Percentiles rank a stretch among this genome's conserved stretches.
phyloP scores from a whole-genome alignment of 352 stramenopile genomes.

The Globisporangium yorkense region DNA sequence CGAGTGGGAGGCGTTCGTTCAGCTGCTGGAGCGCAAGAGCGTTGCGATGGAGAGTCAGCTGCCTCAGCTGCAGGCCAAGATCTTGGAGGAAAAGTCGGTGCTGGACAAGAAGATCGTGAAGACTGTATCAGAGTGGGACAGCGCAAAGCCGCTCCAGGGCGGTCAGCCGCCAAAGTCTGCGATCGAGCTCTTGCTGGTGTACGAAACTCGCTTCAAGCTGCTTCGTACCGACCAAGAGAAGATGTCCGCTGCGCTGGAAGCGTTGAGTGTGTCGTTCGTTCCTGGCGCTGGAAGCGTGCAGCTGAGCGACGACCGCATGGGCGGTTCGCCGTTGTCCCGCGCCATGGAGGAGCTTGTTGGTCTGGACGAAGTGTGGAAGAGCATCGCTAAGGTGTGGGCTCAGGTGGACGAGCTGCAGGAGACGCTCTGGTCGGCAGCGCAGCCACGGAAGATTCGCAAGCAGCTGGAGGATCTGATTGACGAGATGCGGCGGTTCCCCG shows the following conservation, averaged over 20 bases:
- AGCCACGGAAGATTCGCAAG: conserved; percentile 94
- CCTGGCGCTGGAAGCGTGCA: conserved; percentile 35
- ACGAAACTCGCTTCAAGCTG: conserved; percentile 80
- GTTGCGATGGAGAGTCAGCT: conserved; percentile 96
- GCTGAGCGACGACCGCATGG: conserved; percentile 75
- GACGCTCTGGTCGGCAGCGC: conserved; percentile 91
- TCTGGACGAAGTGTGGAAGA: conserved; percentile 98
- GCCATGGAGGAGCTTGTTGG: conserved; percentile 91
- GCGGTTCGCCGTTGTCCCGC: conserved; percentile 58
- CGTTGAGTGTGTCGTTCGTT: conserved; percentile 86
- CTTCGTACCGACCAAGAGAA: conserved; percentile 92
- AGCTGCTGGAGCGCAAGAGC: conserved; percentile 86
- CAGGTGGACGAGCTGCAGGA: conserved; percentile 92
- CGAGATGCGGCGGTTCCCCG: conserved; percentile 94
- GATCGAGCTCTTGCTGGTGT: conserved; percentile 78
- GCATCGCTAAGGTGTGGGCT: conserved; percentile 87
- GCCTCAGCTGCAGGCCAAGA: conserved; percentile 95
- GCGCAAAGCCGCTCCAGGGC: conserved; percentile 73
- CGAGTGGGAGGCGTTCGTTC: conserved; percentile 94
- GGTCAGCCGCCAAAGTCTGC: conserved; percentile 60
- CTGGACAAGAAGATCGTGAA: conserved; percentile 81
- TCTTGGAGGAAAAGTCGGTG: conserved; percentile 93
- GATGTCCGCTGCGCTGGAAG: conserved; percentile 93
- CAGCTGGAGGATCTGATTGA: conserved; percentile 96
- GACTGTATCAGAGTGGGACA: conserved; percentile 76